Evolutionary conservation across 176 grass and related monocot species (phyloP).

Genomic region (Avena insularis): DNA sequence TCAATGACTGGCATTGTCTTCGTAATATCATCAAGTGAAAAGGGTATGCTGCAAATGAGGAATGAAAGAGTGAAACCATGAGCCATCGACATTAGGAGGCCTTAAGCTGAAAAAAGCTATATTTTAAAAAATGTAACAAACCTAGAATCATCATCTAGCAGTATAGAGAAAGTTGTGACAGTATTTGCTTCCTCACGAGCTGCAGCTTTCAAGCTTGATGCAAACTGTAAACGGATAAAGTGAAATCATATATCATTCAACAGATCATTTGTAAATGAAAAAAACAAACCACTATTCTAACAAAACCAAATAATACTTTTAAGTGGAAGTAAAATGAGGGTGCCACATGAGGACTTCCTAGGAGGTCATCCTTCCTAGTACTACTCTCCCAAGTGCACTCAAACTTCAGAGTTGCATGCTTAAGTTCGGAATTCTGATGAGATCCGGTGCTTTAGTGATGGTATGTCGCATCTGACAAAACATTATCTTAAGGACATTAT

Average conservation of each 20-base stretch:
- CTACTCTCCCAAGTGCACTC: slow-evolving; percentile 5
- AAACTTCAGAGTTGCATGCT: background rate
- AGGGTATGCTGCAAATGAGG: slow-evolving; percentile 75
- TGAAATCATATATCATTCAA: background rate
- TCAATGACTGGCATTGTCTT: slow-evolving; percentile 78
- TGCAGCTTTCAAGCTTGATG: slow-evolving; percentile 66
- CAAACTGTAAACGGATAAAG: slow-evolving; percentile 48
- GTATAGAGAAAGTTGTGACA: slow-evolving; percentile 57
- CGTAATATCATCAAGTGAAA: slow-evolving; percentile 86
- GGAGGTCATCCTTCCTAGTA: background rate
- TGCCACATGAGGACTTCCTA: slow-evolving; percentile 19
- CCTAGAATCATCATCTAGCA: slow-evolving; percentile 91
- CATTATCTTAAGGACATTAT: slow-evolving; percentile 34
- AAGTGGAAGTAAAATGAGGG: slow-evolving; percentile 6
- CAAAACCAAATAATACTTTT: slow-evolving; percentile 10
- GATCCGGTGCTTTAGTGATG: slow-evolving; percentile 6
- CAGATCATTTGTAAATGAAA: slow-evolving; percentile 33
- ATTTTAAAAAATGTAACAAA: slow-evolving; percentile 43
- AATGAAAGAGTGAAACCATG: slow-evolving; percentile 36
- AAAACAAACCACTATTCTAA: slow-evolving; percentile 1
- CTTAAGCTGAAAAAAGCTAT: background rate
- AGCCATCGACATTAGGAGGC: slow-evolving; percentile 21
- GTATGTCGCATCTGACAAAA: background rate
- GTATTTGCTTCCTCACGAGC: slow-evolving; percentile 67
- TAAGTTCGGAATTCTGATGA: background rate